Evolutionary conservation across 2,329 filamentous ascomycete genomes (phyloP).

Genomic region (Colletotrichum horii): DNA sequence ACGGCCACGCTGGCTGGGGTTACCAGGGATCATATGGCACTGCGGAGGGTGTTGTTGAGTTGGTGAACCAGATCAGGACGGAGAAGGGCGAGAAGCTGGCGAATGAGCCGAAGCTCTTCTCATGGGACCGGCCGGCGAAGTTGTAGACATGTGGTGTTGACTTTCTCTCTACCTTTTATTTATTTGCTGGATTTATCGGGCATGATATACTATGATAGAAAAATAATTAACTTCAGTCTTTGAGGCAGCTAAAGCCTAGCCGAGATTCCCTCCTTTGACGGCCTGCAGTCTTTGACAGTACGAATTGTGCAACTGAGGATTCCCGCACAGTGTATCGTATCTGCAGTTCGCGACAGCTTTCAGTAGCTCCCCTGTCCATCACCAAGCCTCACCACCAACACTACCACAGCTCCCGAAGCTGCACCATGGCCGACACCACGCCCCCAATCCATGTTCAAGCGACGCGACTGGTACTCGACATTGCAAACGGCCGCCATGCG

Average conservation of each 20-base stretch:
- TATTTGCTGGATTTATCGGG: neutral
- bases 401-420: neutral
- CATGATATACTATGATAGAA: neutral
- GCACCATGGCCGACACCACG: constrained; percentile 19
- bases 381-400: neutral
- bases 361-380: constrained; percentile 15
- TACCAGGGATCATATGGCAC: constrained; percentile 76
- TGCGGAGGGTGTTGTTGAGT: constrained; percentile 66
- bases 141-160: neutral
- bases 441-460: constrained; percentile 8
- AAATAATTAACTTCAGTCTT: neutral
- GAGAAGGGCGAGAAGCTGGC: constrained; percentile 31
- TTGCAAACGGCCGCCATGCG: constrained; percentile 53
- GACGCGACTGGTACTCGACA: constrained; percentile 38
- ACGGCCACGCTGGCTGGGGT: constrained; percentile 81
- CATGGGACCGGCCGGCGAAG: constrained; percentile 21
- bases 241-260: neutral
- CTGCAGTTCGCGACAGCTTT: constrained; percentile 16
- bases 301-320: neutral
- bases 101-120: constrained; percentile 34
- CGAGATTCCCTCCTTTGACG: neutral
- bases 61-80: constrained; percentile 66
- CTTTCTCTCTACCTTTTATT: neutral
- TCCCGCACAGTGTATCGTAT: constrained; percentile 1
- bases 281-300: neutral